A percentile compares a stretch with the other conserved stretches of the same genome.
Evolutionary conservation across 306 rosid species (phyloP).

Genomic region (Sicyos edulis): DNA sequence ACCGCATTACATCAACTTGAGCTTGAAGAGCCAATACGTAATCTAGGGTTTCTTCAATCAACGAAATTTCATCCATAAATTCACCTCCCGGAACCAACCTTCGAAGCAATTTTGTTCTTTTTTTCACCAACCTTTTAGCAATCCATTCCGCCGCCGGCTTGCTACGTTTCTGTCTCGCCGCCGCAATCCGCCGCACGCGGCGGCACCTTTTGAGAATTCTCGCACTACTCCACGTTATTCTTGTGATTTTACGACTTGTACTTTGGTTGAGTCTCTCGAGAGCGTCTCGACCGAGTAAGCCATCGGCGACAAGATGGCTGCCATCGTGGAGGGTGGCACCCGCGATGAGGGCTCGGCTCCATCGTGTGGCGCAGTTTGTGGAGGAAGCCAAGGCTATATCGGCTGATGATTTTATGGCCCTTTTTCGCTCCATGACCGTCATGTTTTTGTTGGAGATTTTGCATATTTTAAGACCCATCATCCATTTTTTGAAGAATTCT

Average conservation of each 20-base stretch:
- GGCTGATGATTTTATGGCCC: constrained; percentile 68
- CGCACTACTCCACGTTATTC: constrained; percentile 23
- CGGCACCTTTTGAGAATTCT: constrained; percentile 43
- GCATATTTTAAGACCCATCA: constrained; percentile 49
- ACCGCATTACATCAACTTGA: constrained; percentile 82
- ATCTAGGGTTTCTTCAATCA: constrained; percentile 88
- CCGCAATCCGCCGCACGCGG: constrained; percentile 10
- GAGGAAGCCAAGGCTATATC: constrained; percentile 85
- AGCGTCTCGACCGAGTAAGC: constrained; percentile 21
- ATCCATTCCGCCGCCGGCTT: constrained; percentile 26
- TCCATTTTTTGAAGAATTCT: constrained; percentile 67
- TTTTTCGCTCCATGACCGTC: constrained; percentile 58
- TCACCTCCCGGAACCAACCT: constrained; percentile 76
- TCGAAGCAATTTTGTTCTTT: constrained; percentile 47
- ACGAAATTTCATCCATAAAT: constrained; percentile 45
- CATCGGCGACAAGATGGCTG: constrained; percentile 12
- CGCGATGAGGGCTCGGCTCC: constrained; percentile 64
- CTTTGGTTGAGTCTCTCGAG: constrained; percentile 13
- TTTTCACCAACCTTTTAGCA: constrained; percentile 42
- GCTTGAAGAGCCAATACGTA: constrained; percentile 51
- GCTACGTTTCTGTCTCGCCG: constrained; percentile 17
- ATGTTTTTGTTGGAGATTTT: constrained; percentile 35
- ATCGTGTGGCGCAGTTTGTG: constrained; percentile 36
- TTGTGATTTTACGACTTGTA: not conserved
- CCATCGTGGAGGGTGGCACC: constrained; percentile 26